A percentile compares a stretch with the other conserved stretches of the same genome.
Conservation (phyloP, 1,139 yeast species). For the Wickerhamiella pararugosa region DNA sequence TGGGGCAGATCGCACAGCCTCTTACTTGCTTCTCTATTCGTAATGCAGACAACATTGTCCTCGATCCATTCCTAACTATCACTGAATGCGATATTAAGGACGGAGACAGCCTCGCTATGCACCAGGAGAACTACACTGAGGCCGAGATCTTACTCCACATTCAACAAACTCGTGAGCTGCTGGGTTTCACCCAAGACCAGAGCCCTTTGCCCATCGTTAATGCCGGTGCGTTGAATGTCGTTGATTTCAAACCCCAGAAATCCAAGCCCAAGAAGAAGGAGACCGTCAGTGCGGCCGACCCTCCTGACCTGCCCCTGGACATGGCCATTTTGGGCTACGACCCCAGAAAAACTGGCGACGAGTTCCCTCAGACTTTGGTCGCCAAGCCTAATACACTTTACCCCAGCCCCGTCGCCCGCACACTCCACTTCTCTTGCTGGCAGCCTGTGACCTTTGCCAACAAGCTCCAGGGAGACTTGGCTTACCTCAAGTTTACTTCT, state of each 20-base stretch:
- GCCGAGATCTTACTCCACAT: constrained; percentile 34
- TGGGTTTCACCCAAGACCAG: constrained; percentile 28
- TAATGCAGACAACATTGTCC: constrained; percentile 23
- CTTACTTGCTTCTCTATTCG: constrained; percentile 45
- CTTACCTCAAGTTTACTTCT: constrained; percentile 61
- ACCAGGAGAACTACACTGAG: constrained; percentile 33
- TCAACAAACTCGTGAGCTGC: constrained; percentile 31
- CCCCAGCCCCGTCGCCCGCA: constrained; percentile 29
- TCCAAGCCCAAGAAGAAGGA: constrained; percentile 13
- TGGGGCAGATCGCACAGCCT: constrained; percentile 39
- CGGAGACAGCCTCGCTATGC: constrained; percentile 24
- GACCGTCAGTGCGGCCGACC: constrained; percentile 8
- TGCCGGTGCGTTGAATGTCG: constrained; percentile 16
- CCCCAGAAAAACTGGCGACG: background rate
- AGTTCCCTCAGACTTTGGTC: constrained; percentile 5
- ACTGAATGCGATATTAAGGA: constrained; percentile 19
- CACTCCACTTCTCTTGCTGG: constrained; percentile 64
- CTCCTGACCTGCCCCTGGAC: constrained; percentile 5
- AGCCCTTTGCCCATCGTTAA: constrained; percentile 23
- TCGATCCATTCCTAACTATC: constrained; percentile 18
- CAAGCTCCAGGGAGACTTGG: constrained; percentile 60
- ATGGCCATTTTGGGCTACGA: constrained; percentile 3
- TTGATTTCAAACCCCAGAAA: constrained; percentile 18
- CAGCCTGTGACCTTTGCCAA: constrained; percentile 49
- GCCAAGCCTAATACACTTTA: constrained; percentile 12